Percentiles rank a stretch among this genome's conserved stretches.
These are phyloP conservation scores for Trametopsis cervina DNA, from an alignment of 768 basidiomycete genomes.

Conservation along the genomic window DNA sequence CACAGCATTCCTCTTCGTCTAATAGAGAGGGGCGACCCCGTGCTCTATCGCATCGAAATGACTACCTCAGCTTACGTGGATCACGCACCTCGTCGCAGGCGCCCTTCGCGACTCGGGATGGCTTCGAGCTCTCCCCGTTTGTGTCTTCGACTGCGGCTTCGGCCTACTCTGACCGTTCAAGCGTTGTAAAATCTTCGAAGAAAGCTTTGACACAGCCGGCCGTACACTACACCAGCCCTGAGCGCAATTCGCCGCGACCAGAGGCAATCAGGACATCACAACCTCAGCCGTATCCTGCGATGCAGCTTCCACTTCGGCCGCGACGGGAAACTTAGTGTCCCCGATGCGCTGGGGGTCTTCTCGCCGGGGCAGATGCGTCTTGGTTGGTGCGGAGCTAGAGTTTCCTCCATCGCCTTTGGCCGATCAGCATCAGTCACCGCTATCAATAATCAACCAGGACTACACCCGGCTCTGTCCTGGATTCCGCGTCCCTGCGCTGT, in stretches of 20 bases:
- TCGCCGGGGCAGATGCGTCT: too few species aligned
- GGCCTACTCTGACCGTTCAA: too few species aligned
- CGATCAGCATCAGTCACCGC: too few species aligned
- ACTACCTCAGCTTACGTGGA: not conserved
- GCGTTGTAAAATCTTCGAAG: too few species aligned
- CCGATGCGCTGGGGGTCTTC: too few species aligned
- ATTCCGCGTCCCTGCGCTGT: too few species aligned
- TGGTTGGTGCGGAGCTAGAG: too few species aligned
- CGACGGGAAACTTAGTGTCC: too few species aligned
- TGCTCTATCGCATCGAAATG: not conserved
- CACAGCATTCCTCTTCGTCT: conserved; percentile 3
- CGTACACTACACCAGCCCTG: conserved; percentile 7
- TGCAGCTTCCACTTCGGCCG: conserved; percentile 20
- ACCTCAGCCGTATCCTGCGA: conserved; percentile 23
- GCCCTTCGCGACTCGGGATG: not conserved
- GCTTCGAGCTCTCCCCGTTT: not conserved
- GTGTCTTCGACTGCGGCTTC: not conserved
- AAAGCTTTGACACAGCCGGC: too few species aligned
- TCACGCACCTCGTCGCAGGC: not conserved
- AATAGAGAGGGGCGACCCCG: not conserved
- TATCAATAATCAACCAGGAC: too few species aligned
- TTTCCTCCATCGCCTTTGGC: too few species aligned
- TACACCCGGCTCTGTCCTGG: too few species aligned
- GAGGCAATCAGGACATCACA: conserved; percentile 21
- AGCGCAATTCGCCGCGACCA: not conserved